phyloP scores from a whole-genome alignment of 2,329 filamentous ascomycete genomes.

The Cercospora berteroae region DNA sequence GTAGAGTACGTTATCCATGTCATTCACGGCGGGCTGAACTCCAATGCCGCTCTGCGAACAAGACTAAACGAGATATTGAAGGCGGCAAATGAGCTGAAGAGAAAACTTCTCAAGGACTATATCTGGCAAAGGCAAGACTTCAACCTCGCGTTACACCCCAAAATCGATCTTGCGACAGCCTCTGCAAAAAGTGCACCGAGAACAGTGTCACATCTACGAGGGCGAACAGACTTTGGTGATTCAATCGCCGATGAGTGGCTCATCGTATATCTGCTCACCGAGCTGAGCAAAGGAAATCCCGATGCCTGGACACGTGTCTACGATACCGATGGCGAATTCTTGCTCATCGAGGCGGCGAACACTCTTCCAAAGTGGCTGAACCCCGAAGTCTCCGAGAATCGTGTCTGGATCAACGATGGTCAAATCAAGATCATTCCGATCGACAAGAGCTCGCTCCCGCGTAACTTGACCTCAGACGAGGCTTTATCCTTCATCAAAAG shows the following conservation, averaged over 20 bases:
- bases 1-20: constrained; percentile 82
- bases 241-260: constrained; percentile 98
- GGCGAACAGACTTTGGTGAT: constrained; percentile 84
- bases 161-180: constrained; percentile 36
- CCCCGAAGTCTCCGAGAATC: constrained; percentile 81
- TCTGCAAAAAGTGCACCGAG: constrained; percentile 3
- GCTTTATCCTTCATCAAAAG: constrained; percentile 62
- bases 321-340: constrained; percentile 91
- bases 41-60: constrained; percentile 55
- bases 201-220: constrained; percentile 53
- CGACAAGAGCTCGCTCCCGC: constrained; percentile 31
- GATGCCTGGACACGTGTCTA: constrained; percentile 78
- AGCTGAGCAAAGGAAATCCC: constrained; percentile 70
- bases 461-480: constrained; percentile 60
- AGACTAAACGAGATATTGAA: constrained; percentile 71
- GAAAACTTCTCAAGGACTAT: constrained; percentile 71
- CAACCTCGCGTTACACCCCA: constrained; percentile 59
- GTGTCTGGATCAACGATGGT: constrained; percentile 83
- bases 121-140: constrained; percentile 94
- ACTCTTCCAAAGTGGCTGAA: constrained; percentile 85
- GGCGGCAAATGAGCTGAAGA: constrained; percentile 62
- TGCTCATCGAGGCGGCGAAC: constrained; percentile 89
- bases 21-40: constrained; percentile 55
- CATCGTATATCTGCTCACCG: constrained; percentile 81
- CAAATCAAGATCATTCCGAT: constrained; percentile 71